Conservation (phyloP, 2,329 filamentous ascomycete species). For the Penicillium griseofulvum region DNA sequence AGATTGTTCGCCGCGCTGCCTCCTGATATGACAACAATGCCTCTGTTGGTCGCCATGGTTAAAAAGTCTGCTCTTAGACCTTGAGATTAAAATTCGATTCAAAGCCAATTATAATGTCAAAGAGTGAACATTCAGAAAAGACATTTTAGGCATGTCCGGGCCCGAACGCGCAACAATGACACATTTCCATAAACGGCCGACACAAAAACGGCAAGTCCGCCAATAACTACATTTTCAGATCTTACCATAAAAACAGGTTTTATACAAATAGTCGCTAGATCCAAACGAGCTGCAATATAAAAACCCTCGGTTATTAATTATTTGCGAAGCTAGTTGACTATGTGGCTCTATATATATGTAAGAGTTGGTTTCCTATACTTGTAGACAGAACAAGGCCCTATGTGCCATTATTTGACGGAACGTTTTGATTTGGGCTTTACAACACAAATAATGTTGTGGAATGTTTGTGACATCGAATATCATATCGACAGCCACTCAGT, state of each 20-base stretch:
- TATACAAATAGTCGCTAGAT: neutral
- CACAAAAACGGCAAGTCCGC: neutral
- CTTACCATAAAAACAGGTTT: neutral
- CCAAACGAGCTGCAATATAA: neutral
- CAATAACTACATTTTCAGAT: too few relatives aligned
- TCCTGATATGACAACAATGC: conserved; percentile 84
- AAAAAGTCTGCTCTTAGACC: neutral
- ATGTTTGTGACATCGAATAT: neutral
- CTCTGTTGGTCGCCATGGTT: conserved; percentile 36
- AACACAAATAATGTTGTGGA: neutral
- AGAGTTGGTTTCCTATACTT: neutral
- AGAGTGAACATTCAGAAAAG: neutral
- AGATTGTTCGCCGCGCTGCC: conserved; percentile 93
- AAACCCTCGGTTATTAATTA: neutral
- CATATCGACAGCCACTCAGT: too few relatives aligned
- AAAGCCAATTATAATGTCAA: neutral
- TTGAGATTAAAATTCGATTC: neutral
- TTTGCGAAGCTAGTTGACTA: neutral
- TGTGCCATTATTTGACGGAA: neutral
- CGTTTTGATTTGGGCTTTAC: neutral
- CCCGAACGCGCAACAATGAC: conserved; percentile 7
- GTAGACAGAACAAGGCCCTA: neutral
- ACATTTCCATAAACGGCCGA: neutral
- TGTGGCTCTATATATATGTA: neutral
- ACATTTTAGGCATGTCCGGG: conserved; percentile 1